Evolutionary conservation across 2,329 filamentous ascomycete species (phyloP), one percentile per base, ranked within the genome.

Genomic region (Phoma sp.): DNA sequence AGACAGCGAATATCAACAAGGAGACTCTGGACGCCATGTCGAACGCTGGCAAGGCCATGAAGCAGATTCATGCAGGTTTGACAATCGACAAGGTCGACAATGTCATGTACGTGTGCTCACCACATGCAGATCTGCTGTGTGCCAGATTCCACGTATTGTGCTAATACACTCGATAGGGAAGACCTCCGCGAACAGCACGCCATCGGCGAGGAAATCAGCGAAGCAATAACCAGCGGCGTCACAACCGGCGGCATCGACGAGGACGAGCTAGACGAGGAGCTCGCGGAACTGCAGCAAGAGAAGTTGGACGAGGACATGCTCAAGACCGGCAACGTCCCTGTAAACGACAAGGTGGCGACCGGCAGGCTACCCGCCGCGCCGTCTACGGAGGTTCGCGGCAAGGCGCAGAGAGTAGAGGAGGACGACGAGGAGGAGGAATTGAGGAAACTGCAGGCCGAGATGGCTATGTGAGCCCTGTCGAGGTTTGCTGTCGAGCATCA

Each of bases 1-100:
- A 99, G 78, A 91, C 93, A 42, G 95, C 95, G 58, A 99, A 98
- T 75, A 97, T 99, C 81, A 99, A 99, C 82, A 88, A 93, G 78
- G 93, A 97, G 82, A 99, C 95, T 10, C 82, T 98, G 61, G 85
- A 89, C 64, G 93, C 93, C 7, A 97, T 99, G 92, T 89, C 96
- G 84, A 88, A 88, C 72, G 93, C 95, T 9, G 87, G 90, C 62
- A 80, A 87, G 57, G 95, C 93, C 32, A 98, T 99, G 93, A 89
- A 93, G 80, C 82, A 88, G 61, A 99, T 99, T 67, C 92, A 98
- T 74, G 89, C 87, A 67, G 90, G 90, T 61, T 86, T 98, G 62
- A 96, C 91, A 43, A 90, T 95, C 60, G 92, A 97, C 68, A 95
- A 96, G 79, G 93, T 99, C 59, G 93, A 98, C 75, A 84, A 91